Conservation (phyloP, 1,139 yeast genomes). For the Scheffersomyces illinoinensis region DNA sequence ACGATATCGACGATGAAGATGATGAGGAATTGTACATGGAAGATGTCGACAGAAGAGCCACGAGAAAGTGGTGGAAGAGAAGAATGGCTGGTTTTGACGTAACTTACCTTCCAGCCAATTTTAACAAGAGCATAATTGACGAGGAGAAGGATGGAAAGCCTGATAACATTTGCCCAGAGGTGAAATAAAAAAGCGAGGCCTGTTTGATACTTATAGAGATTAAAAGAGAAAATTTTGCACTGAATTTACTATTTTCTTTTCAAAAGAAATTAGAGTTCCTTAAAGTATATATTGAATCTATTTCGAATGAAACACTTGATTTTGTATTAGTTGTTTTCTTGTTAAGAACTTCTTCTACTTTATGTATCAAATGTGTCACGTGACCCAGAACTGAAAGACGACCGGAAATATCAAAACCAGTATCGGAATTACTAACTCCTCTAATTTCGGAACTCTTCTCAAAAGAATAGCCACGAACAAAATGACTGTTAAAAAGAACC, state of each 20-base stretch:
- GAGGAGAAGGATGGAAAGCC: neutral
- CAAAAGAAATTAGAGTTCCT: no score
- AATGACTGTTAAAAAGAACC: neutral
- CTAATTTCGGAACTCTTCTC: neutral
- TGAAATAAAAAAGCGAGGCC: neutral
- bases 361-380: neutral
- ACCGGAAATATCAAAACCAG: neutral
- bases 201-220: neutral
- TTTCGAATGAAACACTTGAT: no score
- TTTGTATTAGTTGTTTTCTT: no score
- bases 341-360: neutral
- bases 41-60: conserved; percentile 39
- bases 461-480: neutral
- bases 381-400: neutral
- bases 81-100: conserved; percentile 27
- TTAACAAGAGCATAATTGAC: neutral
- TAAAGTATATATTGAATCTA: no score
- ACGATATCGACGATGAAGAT: conserved; percentile 34
- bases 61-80: conserved; percentile 47
- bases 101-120: neutral
- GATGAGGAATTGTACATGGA: conserved; percentile 37
- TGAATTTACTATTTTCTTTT: neutral
- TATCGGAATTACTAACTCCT: neutral
- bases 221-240: neutral
- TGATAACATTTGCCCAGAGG: neutral